Evolutionary conservation across 2,329 filamentous ascomycete species (phyloP).

Genomic region (Microcyclosporella mali): DNA sequence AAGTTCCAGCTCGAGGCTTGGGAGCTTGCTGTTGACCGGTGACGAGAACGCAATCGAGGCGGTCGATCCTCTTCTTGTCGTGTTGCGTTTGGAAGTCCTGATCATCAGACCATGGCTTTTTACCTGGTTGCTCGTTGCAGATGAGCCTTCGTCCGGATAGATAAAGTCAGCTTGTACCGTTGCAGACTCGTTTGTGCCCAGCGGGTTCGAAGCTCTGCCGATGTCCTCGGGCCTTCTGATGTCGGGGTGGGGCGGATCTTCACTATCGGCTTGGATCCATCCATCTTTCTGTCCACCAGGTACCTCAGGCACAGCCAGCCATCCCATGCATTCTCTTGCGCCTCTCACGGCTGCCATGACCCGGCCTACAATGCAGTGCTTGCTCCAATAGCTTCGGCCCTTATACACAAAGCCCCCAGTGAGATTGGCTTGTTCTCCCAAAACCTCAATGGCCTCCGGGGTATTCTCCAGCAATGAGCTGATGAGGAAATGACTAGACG

Average conservation of each 20-base stretch:
- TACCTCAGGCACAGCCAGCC: slow-evolving; percentile 39
- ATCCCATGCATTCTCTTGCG: slow-evolving; percentile 47
- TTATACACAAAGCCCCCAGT: slow-evolving; percentile 51
- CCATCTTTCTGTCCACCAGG: slow-evolving; percentile 35
- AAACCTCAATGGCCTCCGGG: slow-evolving; percentile 39
- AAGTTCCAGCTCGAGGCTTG: not conserved
- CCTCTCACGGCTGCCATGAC: slow-evolving; percentile 40
- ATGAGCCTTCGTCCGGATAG: slow-evolving; percentile 32
- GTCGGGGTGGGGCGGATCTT: slow-evolving; percentile 4
- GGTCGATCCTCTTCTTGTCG: slow-evolving; percentile 1
- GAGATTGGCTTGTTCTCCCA: slow-evolving; percentile 48
- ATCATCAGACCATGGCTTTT: slow-evolving; percentile 21
- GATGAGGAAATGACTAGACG: slow-evolving; percentile 50
- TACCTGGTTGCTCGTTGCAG: slow-evolving; percentile 25
- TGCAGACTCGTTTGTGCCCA: slow-evolving; percentile 17
- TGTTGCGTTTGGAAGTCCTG: not conserved
- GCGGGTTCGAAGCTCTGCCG: slow-evolving; percentile 32
- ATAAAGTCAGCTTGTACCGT: slow-evolving; percentile 32
- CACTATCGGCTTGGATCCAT: slow-evolving; percentile 46
- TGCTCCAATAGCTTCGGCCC: slow-evolving; percentile 52
- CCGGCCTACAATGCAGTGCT: slow-evolving; percentile 48
- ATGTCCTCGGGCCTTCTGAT: slow-evolving; percentile 33
- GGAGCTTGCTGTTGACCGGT: slow-evolving; percentile 4
- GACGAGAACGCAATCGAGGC: slow-evolving; percentile 1
- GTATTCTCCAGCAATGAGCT: slow-evolving; percentile 52